Evolutionary conservation across 2,329 filamentous ascomycete genomes (phyloP).

Genomic region (Aspergillus pseudoglaucus): DNA sequence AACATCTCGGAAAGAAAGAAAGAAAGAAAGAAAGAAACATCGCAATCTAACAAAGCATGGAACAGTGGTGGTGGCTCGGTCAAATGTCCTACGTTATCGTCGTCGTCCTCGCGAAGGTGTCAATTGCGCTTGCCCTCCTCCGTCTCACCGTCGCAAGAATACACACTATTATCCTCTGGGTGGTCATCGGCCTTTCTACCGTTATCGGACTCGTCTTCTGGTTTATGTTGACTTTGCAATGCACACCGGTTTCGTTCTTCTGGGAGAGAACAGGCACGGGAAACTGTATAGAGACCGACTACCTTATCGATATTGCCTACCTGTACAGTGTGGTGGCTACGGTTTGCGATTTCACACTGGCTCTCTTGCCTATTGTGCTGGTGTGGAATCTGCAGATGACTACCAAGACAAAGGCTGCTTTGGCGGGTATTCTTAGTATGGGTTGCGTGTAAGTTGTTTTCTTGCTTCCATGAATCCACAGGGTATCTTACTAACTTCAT

Average conservation of each 20-base stretch:
- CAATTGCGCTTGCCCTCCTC: slow-evolving; percentile 50
- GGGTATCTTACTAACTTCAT: slow-evolving; percentile 19
- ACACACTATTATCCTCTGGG: slow-evolving; percentile 43
- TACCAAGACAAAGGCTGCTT: slow-evolving; percentile 44
- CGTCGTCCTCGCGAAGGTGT: slow-evolving; percentile 45
- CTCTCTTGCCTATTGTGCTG: slow-evolving; percentile 50
- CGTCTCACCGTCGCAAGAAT: slow-evolving; percentile 42
- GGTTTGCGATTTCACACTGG: slow-evolving; percentile 47
- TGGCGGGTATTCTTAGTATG: slow-evolving; percentile 50
- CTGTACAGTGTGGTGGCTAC: slow-evolving; percentile 45
- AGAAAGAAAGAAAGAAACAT: too few species aligned
- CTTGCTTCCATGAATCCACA: neutral
- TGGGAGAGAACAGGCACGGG: slow-evolving; percentile 39
- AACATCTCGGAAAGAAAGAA: neutral
- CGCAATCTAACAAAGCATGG: neutral
- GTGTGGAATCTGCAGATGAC: slow-evolving; percentile 53
- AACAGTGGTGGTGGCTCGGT: slow-evolving; percentile 49
- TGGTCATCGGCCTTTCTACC: slow-evolving; percentile 42
- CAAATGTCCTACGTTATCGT: slow-evolving; percentile 49
- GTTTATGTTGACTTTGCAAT: slow-evolving; percentile 49
- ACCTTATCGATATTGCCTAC: slow-evolving; percentile 49
- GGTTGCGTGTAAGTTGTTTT: slow-evolving; percentile 43
- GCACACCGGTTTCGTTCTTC: slow-evolving; percentile 46
- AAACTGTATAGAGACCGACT: slow-evolving; percentile 37
- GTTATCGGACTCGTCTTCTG: slow-evolving; percentile 44